A percentile compares a stretch with the other conserved stretches of the same genome.
Conservation (phyloP, 805 yeast genomes). For the Wickerhamomyces ciferrii region DNA sequence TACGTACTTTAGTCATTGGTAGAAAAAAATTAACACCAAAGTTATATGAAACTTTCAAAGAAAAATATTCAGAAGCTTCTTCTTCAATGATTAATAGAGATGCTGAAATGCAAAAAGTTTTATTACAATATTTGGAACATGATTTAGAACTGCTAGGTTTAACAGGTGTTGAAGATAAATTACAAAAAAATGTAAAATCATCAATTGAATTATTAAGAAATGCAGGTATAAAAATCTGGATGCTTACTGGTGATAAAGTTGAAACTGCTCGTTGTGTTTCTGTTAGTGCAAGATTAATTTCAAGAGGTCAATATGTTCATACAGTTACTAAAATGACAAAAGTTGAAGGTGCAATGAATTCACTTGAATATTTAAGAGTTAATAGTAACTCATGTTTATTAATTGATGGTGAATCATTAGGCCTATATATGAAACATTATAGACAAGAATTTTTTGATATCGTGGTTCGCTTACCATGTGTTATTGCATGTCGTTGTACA, state of each 20-base stretch:
- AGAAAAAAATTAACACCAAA: conserved; percentile 59
- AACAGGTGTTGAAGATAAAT: conserved; percentile 96
- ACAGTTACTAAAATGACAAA: conserved; percentile 62
- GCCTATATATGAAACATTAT: conserved; percentile 56
- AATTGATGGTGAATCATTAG: conserved; percentile 91
- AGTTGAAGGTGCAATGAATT: conserved; percentile 62
- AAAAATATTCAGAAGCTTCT: conserved; percentile 66
- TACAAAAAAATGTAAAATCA: conserved; percentile 87
- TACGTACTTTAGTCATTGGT: conserved; percentile 93
- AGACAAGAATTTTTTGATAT: conserved; percentile 70
- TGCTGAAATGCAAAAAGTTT: conserved; percentile 58
- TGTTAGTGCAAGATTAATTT: conserved; percentile 86
- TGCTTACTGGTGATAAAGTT: conserved; percentile 98
- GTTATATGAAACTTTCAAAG: conserved; percentile 56
- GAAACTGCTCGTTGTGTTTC: conserved; percentile 98
- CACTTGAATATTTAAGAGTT: conserved; percentile 64
- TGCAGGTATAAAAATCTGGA: conserved; percentile 98
- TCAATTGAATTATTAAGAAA: conserved; percentile 89
- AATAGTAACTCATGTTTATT: conserved; percentile 65
- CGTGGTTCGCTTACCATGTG: conserved; percentile 81
- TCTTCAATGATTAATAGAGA: conserved; percentile 81
- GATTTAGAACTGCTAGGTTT: conserved; percentile 84
- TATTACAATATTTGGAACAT: conserved; percentile 67
- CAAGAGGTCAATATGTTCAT: conserved; percentile 92
- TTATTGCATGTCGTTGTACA: conserved; percentile 97